Evolutionary conservation across 345 rosid species (phyloP).

Genomic region (Moricandia moricandioides): DNA sequence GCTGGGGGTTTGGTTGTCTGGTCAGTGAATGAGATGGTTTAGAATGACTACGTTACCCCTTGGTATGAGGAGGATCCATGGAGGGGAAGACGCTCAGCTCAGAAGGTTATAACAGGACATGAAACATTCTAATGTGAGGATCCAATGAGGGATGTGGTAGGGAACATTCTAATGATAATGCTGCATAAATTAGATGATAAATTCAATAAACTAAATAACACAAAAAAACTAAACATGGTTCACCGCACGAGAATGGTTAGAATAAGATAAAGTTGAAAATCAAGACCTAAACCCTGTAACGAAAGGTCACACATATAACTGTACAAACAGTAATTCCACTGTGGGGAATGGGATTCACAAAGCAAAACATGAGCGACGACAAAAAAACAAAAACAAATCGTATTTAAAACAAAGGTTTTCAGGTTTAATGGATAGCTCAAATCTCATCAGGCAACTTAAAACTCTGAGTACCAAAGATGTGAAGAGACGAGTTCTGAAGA

Average conservation of each 20-base stretch:
- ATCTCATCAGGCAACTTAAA: conserved; percentile 56
- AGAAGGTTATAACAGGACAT: no score
- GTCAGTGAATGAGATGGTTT: no score
- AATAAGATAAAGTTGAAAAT: neutral
- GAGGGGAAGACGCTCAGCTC: no score
- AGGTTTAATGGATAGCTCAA: conserved; percentile 23
- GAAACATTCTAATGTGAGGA: no score
- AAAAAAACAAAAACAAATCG: neutral
- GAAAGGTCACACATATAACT: conserved; percentile 11
- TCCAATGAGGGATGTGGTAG: no score
- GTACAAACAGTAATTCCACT: conserved; percentile 11
- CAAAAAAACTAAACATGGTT: no score
- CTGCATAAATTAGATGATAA: no score
- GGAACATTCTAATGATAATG: no score
- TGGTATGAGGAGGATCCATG: no score
- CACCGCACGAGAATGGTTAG: conserved; percentile 2
- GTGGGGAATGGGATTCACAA: conserved; percentile 9
- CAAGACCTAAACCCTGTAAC: conserved; percentile 1
- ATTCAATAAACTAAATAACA: no score
- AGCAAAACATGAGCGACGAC: neutral
- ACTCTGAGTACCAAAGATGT: conserved; percentile 70
- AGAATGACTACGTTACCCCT: no score
- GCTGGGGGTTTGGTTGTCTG: no score
- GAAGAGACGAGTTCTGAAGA: conserved; percentile 58
- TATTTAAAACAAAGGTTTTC: neutral